Percentiles rank a stretch among this genome's conserved stretches.
Conservation (phyloP, 2,329 filamentous ascomycete species). For the Dactylellina drechsleri region DNA sequence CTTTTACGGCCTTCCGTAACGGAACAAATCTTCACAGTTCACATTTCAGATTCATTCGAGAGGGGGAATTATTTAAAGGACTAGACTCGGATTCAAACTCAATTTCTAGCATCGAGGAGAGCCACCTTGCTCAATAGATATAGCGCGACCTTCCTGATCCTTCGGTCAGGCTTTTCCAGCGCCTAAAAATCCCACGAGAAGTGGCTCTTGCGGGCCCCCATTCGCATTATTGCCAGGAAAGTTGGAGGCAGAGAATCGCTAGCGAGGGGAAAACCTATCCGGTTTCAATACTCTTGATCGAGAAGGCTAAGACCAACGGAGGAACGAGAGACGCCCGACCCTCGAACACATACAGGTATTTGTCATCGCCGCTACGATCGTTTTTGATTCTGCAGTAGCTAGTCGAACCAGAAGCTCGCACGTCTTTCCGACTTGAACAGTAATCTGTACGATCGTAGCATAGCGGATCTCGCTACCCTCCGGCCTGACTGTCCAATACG, state of each 20-base stretch:
- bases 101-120: conserved; percentile 23
- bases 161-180: conserved; percentile 28
- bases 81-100: not conserved
- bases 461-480: conserved; percentile 9
- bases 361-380: conserved; percentile 48
- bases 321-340: not conserved
- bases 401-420: conserved; percentile 5
- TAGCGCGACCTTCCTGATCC: conserved; percentile 47
- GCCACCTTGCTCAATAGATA: conserved; percentile 44
- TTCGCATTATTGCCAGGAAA: not conserved
- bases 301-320: conserved; percentile 16
- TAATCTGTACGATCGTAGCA: not conserved
- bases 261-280: conserved; percentile 18
- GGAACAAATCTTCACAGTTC: not conserved
- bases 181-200: conserved; percentile 45
- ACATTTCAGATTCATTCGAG: not conserved
- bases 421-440: not conserved
- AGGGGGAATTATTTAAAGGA: not conserved
- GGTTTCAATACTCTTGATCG: conserved; percentile 34
- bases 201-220: conserved; percentile 23
- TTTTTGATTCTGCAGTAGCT: conserved; percentile 10
- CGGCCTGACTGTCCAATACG: conserved; percentile 25
- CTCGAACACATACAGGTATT: conserved; percentile 29
- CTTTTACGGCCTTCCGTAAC: not conserved
- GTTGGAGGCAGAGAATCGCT: not conserved